Base-by-base conservation (phyloP, 2,329 filamentous ascomycete genomes). In the Lasiodiplodia citricola region DNA sequence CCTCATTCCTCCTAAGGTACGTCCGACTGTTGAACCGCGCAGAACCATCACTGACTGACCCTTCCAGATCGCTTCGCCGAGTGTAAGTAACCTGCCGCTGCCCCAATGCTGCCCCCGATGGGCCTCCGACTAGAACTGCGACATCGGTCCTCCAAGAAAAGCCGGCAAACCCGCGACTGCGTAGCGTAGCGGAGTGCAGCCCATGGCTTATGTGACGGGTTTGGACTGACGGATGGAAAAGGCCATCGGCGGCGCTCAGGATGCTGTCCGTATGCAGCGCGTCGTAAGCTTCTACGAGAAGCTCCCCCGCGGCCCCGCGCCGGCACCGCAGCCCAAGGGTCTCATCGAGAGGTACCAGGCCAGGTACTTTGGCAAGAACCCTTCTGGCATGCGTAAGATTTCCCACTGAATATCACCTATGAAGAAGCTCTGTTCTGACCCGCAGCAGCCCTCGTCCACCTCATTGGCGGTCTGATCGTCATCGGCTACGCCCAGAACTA, bases 251-350 rank as follows among this genome's bases (percentile, higher is more conserved):
- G 92, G 92, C 80, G 94, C 94, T 76, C 93, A 94, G 80, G 95
- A 98, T 90, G 96, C 96, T 80, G 89, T 94, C 80, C 93, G 95
- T 82, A 98, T 99, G 96, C 92, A 97, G 83, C 92, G 94, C 78
- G 94, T 99, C 76, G 95, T 98, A 83, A 93, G 88, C 86, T 98
- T 99, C 89, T 99, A 99, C 89, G 93, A 96, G 87, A 96, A 95
- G 84, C 93, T 99, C 70, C 96, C 96, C 80, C 93, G 94, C 80
- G 96, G 96, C 76, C 83, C 92, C 75, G 94, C 94, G 78, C 94
- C 96, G 77, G 90, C 93, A 83, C 83, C 89, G 75, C 90, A 97
- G 88, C 83, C 91, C 74, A 92, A 89, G 79, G 95, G 96, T 76
- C 85, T 97, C 71, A 84, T 97, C 78, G 92, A 91, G 78, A 89